These are phyloP conservation scores for Curvularia eragrostidis DNA, from an alignment of 2,329 filamentous ascomycete species.

Conservation along the genomic window DNA sequence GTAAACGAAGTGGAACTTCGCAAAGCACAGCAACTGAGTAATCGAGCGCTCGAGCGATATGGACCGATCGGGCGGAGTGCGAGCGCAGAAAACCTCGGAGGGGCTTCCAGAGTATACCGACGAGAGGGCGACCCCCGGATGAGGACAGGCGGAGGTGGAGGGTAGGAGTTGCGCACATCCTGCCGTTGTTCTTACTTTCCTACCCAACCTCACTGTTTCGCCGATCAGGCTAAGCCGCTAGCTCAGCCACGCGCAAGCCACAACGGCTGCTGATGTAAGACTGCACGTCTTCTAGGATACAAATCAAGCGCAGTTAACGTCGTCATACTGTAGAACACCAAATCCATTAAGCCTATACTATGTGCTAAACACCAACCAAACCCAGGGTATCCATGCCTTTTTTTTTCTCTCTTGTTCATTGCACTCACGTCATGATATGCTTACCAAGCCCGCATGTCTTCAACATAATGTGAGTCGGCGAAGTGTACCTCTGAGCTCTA, in stretches of 20 bases:
- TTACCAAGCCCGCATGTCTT: not conserved
- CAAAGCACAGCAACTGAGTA: not conserved
- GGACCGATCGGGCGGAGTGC: not conserved
- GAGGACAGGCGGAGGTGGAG: constrained; percentile 13
- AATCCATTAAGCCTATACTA: not conserved
- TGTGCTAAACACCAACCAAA: not conserved
- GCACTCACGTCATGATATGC: not conserved
- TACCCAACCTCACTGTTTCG: constrained; percentile 17
- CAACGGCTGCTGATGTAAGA: constrained; percentile 17
- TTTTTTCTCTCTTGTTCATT: not conserved
- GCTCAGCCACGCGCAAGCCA: constrained; percentile 13
- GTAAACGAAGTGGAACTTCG: constrained; percentile 12
- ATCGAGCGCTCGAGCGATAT: not conserved
- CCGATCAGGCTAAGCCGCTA: constrained; percentile 15
- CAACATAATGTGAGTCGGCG: not conserved
- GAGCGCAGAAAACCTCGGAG: not conserved
- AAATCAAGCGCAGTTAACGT: not conserved
- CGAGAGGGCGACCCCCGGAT: constrained; percentile 17
- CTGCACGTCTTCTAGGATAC: constrained; percentile 2
- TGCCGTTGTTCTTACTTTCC: constrained; percentile 3
- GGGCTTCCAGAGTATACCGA: not conserved
- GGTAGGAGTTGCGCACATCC: constrained; percentile 9
- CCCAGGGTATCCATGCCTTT: constrained; percentile 3
- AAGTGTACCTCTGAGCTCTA: constrained; percentile 20
- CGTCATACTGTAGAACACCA: not conserved